phyloP scores from a whole-genome alignment of 1,284 basidiomycete genomes.

The Amylostereum chailletii region DNA sequence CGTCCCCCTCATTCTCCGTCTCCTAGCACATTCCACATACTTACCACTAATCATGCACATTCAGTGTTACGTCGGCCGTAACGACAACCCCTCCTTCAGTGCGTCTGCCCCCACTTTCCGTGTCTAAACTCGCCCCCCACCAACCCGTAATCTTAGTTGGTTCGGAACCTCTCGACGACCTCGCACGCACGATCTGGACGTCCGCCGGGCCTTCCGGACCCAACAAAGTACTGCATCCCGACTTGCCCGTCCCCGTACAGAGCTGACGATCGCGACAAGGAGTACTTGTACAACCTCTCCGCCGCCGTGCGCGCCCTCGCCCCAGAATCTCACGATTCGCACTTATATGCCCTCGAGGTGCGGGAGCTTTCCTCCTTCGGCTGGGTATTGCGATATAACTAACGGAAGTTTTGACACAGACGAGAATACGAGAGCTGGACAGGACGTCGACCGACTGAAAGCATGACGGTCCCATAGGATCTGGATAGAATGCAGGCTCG shows the following conservation, averaged over 20 bases:
- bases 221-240: conserved; percentile 58
- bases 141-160: conserved; percentile 46
- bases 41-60: conserved; percentile 22
- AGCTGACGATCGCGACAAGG: conserved; percentile 29
- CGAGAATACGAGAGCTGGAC: conserved; percentile 22
- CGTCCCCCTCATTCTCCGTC: conserved; percentile 1
- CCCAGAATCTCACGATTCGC: conserved; percentile 67
- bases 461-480: too few species aligned
- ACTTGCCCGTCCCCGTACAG: not conserved
- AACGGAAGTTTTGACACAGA: conserved; percentile 11
- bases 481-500: too few species aligned
- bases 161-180: conserved; percentile 60
- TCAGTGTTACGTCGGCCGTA: conserved; percentile 71
- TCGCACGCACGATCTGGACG: conserved; percentile 63
- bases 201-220: conserved; percentile 76
- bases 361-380: conserved; percentile 12
- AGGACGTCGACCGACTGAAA: not conserved
- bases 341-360: conserved; percentile 72
- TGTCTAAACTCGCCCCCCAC: not conserved
- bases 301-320: conserved; percentile 61
- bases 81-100: conserved; percentile 76
- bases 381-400: too few species aligned
- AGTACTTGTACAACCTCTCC: conserved; percentile 72
- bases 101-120: conserved; percentile 13
- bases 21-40: not conserved